These are phyloP conservation scores for Claviceps pazoutovae DNA, from an alignment of 2,329 filamentous ascomycete genomes.

Conservation along the genomic window DNA sequence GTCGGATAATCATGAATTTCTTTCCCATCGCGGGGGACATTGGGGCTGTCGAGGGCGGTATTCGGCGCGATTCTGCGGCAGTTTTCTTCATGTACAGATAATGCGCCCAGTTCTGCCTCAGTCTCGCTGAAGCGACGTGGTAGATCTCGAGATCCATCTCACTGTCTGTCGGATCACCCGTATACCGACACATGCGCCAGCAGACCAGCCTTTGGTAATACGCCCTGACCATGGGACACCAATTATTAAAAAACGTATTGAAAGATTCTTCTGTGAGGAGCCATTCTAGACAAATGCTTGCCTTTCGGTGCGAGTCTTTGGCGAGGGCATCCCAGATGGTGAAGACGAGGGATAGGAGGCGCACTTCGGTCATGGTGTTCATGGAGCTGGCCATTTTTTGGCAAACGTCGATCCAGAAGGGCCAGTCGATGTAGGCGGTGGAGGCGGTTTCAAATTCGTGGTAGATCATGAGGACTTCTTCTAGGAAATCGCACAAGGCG, in stretches of 20 bases:
- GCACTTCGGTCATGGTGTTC: slow-evolving; percentile 81
- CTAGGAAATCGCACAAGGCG: slow-evolving; percentile 79
- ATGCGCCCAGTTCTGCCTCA: slow-evolving; percentile 64
- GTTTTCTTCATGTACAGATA: slow-evolving; percentile 61
- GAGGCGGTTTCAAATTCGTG: slow-evolving; percentile 31
- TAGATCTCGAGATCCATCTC: slow-evolving; percentile 59
- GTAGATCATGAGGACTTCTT: slow-evolving; percentile 60
- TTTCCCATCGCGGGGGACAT: slow-evolving; percentile 75
- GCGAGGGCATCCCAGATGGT: slow-evolving; percentile 63
- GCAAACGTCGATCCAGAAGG: slow-evolving; percentile 75
- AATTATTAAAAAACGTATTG: slow-evolving; percentile 75
- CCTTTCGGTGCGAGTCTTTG: slow-evolving; percentile 52
- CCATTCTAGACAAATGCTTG: slow-evolving; percentile 58
- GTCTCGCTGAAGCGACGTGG: slow-evolving; percentile 47
- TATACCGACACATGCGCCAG: slow-evolving; percentile 73
- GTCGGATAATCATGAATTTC: slow-evolving; percentile 76
- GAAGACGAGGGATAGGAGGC: slow-evolving; percentile 70
- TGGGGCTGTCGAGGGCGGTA: slow-evolving; percentile 62
- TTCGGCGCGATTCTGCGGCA: slow-evolving; percentile 39
- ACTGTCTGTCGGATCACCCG: slow-evolving; percentile 47
- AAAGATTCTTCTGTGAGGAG: slow-evolving; percentile 63
- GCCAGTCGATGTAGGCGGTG: slow-evolving; percentile 53
- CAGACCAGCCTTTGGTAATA: slow-evolving; percentile 86
- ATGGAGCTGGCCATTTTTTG: slow-evolving; percentile 67
- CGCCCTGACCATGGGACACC: slow-evolving; percentile 88